phyloP scores from a whole-genome alignment of 192 early-diverging fungal species.

The Blastocladiella britannica region DNA sequence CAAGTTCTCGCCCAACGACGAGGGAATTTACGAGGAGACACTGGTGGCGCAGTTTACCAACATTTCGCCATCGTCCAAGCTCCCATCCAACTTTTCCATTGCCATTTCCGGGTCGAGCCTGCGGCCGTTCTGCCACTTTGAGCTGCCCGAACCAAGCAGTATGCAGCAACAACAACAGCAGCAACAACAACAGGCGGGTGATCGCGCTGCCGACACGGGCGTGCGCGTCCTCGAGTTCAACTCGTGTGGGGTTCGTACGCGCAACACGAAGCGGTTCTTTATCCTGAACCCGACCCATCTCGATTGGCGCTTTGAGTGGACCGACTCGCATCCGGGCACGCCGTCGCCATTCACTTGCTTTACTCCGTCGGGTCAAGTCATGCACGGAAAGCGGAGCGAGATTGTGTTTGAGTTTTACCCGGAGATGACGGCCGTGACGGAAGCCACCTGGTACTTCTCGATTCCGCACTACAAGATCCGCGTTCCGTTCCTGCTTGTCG shows the following conservation, averaged over 20 bases:
- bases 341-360: slow-evolving; percentile 23
- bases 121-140: slow-evolving; percentile 44
- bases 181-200: too few species aligned
- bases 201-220: slow-evolving; percentile 15
- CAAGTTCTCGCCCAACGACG: slow-evolving; percentile 27
- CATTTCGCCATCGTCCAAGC: slow-evolving; percentile 23
- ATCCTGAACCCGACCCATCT: slow-evolving; percentile 31
- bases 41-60: slow-evolving; percentile 4
- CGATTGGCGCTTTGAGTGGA: slow-evolving; percentile 30
- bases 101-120: slow-evolving; percentile 16
- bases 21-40: slow-evolving; percentile 12
- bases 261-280: slow-evolving; percentile 33
- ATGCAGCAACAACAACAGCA: too few species aligned
- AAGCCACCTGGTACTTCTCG: slow-evolving; percentile 29
- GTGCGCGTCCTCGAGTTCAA: slow-evolving; percentile 32
- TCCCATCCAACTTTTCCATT: slow-evolving; percentile 16
- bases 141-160: slow-evolving; percentile 23
- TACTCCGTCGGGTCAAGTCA: slow-evolving; percentile 21
- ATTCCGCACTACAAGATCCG: slow-evolving; percentile 20
- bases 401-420: slow-evolving; percentile 33
- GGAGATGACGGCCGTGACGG: slow-evolving; percentile 27
- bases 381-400: slow-evolving; percentile 29
- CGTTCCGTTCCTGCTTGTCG: slow-evolving; percentile 33
- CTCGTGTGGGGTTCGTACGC: slow-evolving; percentile 26
- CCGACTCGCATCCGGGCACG: slow-evolving; percentile 8